Evolutionary conservation across 257 asterid species (phyloP).

Genomic region (Petunia secreta): DNA sequence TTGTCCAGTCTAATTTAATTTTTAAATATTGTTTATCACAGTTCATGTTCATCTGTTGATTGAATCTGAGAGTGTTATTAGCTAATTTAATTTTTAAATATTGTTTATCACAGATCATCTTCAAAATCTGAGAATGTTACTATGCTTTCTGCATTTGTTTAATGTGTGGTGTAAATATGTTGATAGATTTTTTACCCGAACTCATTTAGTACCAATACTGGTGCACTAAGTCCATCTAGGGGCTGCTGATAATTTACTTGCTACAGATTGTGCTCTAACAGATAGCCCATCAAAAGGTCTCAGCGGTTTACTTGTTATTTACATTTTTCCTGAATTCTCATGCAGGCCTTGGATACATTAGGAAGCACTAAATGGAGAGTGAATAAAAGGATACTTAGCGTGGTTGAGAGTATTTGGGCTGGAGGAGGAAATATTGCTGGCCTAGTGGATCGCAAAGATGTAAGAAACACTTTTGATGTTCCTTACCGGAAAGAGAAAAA

Average conservation of each 20-base stretch:
- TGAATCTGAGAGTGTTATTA: not conserved
- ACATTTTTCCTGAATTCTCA: conserved; percentile 17
- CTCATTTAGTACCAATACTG: not conserved
- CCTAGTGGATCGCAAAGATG: conserved; percentile 81
- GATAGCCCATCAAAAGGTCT: not conserved
- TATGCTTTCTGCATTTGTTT: conserved; percentile 1
- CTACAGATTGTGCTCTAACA: conserved; percentile 15
- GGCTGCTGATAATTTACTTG: conserved; percentile 13
- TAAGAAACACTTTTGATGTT: conserved; percentile 40
- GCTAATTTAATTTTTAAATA: not conserved
- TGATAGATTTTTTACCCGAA: not conserved
- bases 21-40: not conserved
- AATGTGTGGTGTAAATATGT: conserved; percentile 1
- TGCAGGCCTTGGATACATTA: conserved; percentile 93
- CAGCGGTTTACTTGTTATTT: not conserved
- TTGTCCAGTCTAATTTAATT: not conserved
- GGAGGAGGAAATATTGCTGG: conserved; percentile 90
- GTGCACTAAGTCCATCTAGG: conserved; percentile 21
- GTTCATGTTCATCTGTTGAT: conserved; percentile 4
- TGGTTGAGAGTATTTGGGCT: conserved; percentile 92
- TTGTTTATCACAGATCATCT: not conserved
- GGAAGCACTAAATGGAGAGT: conserved; percentile 97
- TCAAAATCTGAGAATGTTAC: not conserved
- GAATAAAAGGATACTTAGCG: conserved; percentile 69
- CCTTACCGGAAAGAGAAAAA: not conserved